These are phyloP conservation scores for Senna tora DNA, from an alignment of 306 rosid genomes.

Conservation along the genomic window DNA sequence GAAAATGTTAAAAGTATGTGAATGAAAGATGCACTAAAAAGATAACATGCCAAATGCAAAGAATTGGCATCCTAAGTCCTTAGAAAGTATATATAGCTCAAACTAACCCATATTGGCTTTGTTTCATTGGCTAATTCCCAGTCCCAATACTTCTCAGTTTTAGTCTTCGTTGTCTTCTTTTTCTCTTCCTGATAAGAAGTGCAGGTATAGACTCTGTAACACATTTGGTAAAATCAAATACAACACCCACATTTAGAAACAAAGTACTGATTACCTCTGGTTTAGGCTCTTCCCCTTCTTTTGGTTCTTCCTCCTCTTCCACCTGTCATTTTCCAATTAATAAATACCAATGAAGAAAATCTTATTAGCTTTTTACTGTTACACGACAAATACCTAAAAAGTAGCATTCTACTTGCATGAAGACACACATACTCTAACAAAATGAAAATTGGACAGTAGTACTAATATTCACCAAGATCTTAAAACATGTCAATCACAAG, in stretches of 20 bases:
- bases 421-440: not conserved
- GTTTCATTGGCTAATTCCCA: constrained; percentile 95
- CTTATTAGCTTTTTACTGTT: not conserved
- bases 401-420: not conserved
- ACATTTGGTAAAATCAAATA: not conserved
- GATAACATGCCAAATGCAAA: constrained; percentile 14
- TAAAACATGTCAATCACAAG: not conserved
- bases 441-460: not conserved
- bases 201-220: constrained; percentile 21
- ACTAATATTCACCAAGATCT: not conserved
- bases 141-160: constrained; percentile 95
- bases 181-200: constrained; percentile 63
- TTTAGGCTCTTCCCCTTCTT: constrained; percentile 87
- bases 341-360: constrained; percentile 3
- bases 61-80: not conserved
- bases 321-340: constrained; percentile 55
- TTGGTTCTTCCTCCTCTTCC: constrained; percentile 92
- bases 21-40: constrained; percentile 17
- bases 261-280: constrained; percentile 58
- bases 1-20: constrained; percentile 17
- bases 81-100: constrained; percentile 27
- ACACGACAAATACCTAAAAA: not conserved
- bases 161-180: constrained; percentile 66
- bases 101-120: constrained; percentile 96
- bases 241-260: constrained; percentile 28